phyloP scores from a whole-genome alignment of 768 basidiomycete genomes.

The Scleroderma citrinum region DNA sequence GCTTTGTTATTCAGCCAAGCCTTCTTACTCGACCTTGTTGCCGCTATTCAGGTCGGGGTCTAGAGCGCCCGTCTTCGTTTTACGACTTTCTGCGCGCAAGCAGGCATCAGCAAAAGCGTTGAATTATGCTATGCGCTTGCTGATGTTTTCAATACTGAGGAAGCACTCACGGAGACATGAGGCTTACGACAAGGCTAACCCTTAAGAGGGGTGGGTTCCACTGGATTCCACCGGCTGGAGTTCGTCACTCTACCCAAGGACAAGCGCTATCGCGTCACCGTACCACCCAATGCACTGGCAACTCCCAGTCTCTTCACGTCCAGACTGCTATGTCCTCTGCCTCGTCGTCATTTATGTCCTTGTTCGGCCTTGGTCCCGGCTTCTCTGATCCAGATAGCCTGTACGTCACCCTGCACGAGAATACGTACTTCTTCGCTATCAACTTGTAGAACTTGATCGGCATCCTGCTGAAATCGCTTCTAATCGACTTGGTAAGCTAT shows the following conservation, averaged over 20 bases:
- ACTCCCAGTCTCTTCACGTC: slow-evolving; percentile 76
- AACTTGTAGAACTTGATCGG: slow-evolving; percentile 99
- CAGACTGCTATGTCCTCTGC: slow-evolving; percentile 75
- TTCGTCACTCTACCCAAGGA: slow-evolving; percentile 76
- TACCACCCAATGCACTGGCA: slow-evolving; percentile 86
- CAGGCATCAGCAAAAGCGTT: too few relatives aligned
- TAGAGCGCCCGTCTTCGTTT: slow-evolving; percentile 41
- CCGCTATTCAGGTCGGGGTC: slow-evolving; percentile 38
- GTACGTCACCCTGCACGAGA: slow-evolving; percentile 42
- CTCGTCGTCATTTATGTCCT: slow-evolving; percentile 54
- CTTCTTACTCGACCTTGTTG: neutral
- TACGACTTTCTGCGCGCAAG: slow-evolving; percentile 51
- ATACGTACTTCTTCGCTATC: slow-evolving; percentile 98
- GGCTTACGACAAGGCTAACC: too few relatives aligned
- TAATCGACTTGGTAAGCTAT: too few relatives aligned
- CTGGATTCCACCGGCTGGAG: too few relatives aligned
- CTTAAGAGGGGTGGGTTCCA: too few relatives aligned
- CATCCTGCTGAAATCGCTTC: too few relatives aligned
- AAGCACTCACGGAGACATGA: too few relatives aligned
- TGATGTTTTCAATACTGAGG: too few relatives aligned
- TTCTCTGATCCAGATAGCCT: slow-evolving; percentile 35
- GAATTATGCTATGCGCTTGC: too few relatives aligned
- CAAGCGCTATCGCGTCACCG: slow-evolving; percentile 89
- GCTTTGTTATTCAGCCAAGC: neutral
- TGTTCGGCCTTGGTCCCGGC: slow-evolving; percentile 39